Percentiles rank a stretch among this genome's conserved stretches.
phyloP scores from a whole-genome alignment of 2,329 filamentous ascomycete species.

The Biscogniauxia mediterranea region DNA sequence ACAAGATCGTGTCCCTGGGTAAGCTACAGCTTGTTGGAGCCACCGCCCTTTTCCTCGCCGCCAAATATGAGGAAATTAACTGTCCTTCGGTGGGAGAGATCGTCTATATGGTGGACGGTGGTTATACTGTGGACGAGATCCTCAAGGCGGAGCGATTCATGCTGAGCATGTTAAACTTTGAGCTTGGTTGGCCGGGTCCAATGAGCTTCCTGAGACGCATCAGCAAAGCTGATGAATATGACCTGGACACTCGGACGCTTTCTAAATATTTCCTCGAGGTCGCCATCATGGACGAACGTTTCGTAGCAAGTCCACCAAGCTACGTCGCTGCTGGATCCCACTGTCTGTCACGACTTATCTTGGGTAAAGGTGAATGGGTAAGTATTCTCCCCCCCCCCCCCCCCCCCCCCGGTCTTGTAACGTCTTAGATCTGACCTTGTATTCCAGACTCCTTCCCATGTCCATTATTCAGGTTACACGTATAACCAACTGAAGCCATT shows the following conservation, averaged over 20 bases:
- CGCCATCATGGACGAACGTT: slow-evolving; percentile 96
- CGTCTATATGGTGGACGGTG: slow-evolving; percentile 95
- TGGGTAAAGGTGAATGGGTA: slow-evolving; percentile 94
- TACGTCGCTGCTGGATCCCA: slow-evolving; percentile 90
- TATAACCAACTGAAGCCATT: slow-evolving; percentile 78
- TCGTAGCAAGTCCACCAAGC: slow-evolving; percentile 87
- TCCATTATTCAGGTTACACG: slow-evolving; percentile 93
- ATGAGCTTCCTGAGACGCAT: slow-evolving; percentile 97
- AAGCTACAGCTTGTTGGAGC: slow-evolving; percentile 96
- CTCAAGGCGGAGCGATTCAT: slow-evolving; percentile 98
- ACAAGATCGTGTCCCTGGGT: slow-evolving; percentile 90
- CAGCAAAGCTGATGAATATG: slow-evolving; percentile 98
- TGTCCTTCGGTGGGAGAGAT: slow-evolving; percentile 94
- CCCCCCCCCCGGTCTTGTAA: not conserved
- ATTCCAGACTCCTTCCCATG: slow-evolving; percentile 71
- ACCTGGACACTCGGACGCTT: slow-evolving; percentile 89
- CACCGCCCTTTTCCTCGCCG: slow-evolving; percentile 91
- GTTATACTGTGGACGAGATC: slow-evolving; percentile 87
- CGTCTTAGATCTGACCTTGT: slow-evolving; percentile 35
- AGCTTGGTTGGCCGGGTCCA: slow-evolving; percentile 95
- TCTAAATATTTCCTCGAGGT: slow-evolving; percentile 98
- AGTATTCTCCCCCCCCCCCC: slow-evolving; percentile 34
- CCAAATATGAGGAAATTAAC: slow-evolving; percentile 99
- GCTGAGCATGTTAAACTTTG: slow-evolving; percentile 93
- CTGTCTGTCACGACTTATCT: slow-evolving; percentile 82